phyloP scores from a whole-genome alignment of 768 basidiomycete species.

The Naganishia friedmannii region DNA sequence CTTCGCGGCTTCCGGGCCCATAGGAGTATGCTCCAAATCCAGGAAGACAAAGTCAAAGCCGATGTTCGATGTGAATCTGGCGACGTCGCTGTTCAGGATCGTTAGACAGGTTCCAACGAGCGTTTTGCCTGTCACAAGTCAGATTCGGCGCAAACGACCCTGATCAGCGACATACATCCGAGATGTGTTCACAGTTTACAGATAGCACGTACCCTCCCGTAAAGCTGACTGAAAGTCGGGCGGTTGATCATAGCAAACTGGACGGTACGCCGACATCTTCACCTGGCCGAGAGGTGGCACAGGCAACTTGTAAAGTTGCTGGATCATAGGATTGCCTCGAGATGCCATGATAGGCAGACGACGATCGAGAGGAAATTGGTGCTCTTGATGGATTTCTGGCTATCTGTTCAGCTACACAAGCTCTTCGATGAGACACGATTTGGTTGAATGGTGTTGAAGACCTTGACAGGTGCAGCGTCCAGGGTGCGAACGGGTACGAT shows the following conservation, averaged over 20 bases:
- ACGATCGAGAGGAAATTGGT: background rate
- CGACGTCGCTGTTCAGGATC: constrained; percentile 17
- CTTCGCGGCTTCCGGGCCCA: constrained; percentile 16
- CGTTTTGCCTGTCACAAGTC: background rate
- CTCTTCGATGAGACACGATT: background rate
- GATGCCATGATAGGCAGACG: constrained; percentile 3
- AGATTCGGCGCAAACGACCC: background rate
- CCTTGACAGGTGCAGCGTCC: background rate
- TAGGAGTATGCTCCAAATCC: constrained; percentile 23
- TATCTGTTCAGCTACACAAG: background rate
- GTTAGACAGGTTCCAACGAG: constrained; percentile 15
- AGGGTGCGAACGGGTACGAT: background rate
- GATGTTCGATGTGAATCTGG: constrained; percentile 23
- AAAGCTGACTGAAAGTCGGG: constrained; percentile 15
- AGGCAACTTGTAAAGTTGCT: constrained; percentile 16
- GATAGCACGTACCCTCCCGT: constrained; percentile 1
- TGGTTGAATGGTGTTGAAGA: background rate
- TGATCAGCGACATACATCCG: background rate
- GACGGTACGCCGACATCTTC: constrained; percentile 7
- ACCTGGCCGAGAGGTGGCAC: constrained; percentile 16
- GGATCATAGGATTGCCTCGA: constrained; percentile 19
- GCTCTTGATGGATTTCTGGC: background rate
- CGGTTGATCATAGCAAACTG: constrained; percentile 21
- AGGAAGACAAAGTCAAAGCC: constrained; percentile 24
- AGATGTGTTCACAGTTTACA: background rate